Percentiles rank a stretch among this genome's conserved stretches.
phyloP scores from a whole-genome alignment of 768 basidiomycete genomes.

The Rhizopogon vinicolor region DNA sequence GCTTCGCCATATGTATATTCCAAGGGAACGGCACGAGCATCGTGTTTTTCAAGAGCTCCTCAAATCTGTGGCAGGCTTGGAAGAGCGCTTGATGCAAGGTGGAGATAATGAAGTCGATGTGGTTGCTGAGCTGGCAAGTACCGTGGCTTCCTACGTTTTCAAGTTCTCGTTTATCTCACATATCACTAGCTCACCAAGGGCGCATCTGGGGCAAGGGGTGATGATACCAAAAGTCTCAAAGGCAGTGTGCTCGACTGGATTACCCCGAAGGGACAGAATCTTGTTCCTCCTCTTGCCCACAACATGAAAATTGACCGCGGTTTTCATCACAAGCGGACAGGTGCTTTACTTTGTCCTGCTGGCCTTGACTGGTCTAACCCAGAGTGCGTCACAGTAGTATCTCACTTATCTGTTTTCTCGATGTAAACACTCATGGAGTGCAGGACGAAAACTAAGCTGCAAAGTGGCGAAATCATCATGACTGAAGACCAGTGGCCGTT shows the following conservation, averaged over 20 bases:
- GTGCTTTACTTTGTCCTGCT: constrained; percentile 16
- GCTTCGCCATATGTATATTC: not conserved
- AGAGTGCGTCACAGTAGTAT: constrained; percentile 2
- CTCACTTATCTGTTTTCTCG: not conserved
- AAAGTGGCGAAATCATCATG: constrained; percentile 11
- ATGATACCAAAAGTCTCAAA: constrained; percentile 15
- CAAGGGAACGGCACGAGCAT: constrained; percentile 12
- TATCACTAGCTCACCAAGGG: constrained; percentile 20
- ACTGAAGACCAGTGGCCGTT: constrained; percentile 21
- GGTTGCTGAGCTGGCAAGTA: constrained; percentile 14
- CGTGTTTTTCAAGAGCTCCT: constrained; percentile 10
- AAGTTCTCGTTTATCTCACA: not conserved
- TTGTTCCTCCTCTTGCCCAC: constrained; percentile 1
- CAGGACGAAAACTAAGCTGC: not conserved
- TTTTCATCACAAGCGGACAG: constrained; percentile 15
- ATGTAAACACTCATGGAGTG: not conserved
- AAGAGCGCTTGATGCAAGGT: constrained; percentile 8
- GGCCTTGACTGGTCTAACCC: constrained; percentile 15
- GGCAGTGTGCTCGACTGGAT: constrained; percentile 21
- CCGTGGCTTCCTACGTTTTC: not conserved
- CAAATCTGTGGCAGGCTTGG: constrained; percentile 8
- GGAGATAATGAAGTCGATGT: constrained; percentile 10
- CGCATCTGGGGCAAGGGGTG: constrained; percentile 10
- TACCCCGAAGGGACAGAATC: constrained; percentile 10
- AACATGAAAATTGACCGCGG: constrained; percentile 12